Conservation (phyloP, 2,329 filamentous ascomycete species). For the Diaporthe citriasiana region DNA sequence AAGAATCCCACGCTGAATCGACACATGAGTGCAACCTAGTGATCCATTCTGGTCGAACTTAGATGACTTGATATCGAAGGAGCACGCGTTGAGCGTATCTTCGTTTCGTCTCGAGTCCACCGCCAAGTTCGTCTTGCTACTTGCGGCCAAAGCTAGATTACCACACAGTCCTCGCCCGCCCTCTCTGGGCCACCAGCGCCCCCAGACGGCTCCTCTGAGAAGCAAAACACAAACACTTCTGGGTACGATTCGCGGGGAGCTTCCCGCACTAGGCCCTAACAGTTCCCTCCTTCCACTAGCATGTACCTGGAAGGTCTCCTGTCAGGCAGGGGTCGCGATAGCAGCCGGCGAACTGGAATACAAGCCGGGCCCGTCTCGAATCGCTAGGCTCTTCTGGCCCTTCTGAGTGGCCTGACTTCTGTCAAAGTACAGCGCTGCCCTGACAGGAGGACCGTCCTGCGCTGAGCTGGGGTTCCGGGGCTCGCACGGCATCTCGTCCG, state of each 20-base stretch:
- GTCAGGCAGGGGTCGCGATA: slow-evolving; percentile 34
- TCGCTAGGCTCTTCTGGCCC: slow-evolving; percentile 30
- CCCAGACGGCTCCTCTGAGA: slow-evolving; percentile 11
- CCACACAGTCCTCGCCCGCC: slow-evolving; percentile 30
- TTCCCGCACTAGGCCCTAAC: slow-evolving; percentile 38
- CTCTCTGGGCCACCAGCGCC: slow-evolving; percentile 21
- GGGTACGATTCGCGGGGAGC: slow-evolving; percentile 37
- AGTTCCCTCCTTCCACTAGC: slow-evolving; percentile 37
- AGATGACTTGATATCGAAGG: slow-evolving; percentile 36
- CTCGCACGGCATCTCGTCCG: slow-evolving; percentile 5
- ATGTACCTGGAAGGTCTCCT: slow-evolving; percentile 34
- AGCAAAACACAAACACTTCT: slow-evolving; percentile 21
- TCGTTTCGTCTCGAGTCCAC: slow-evolving; percentile 34
- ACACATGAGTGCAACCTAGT: slow-evolving; percentile 30
- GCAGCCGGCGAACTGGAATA: slow-evolving; percentile 43
- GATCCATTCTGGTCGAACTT: slow-evolving; percentile 26
- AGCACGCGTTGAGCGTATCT: slow-evolving; percentile 24
- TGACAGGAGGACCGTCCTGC: slow-evolving; percentile 32
- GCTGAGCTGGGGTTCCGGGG: slow-evolving; percentile 31
- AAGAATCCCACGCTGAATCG: slow-evolving; percentile 28
- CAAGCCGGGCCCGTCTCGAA: slow-evolving; percentile 39
- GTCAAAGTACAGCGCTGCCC: slow-evolving; percentile 10
- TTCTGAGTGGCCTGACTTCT: slow-evolving; percentile 35
- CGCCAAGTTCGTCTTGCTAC: slow-evolving; percentile 35
- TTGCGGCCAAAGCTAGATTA: slow-evolving; percentile 30